Conservation (phyloP, 805 yeast species). For the Saccharomycopsis sp. region DNA sequence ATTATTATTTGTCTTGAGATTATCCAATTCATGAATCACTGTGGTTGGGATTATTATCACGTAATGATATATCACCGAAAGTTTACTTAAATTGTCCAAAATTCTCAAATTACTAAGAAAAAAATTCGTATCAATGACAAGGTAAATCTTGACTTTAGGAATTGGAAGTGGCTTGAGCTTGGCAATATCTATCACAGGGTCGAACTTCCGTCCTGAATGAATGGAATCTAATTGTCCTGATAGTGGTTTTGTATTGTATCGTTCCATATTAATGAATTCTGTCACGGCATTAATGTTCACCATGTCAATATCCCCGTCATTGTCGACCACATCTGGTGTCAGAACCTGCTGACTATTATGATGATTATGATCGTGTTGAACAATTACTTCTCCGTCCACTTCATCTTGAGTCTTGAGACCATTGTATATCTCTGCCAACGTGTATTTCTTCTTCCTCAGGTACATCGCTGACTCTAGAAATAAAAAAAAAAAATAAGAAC, state of each 20-base stretch:
- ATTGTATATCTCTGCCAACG: slow-evolving; percentile 3
- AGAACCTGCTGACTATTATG: no score
- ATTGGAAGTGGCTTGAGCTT: neutral
- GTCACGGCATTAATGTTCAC: slow-evolving; percentile 1
- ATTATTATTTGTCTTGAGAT: slow-evolving; percentile 43
- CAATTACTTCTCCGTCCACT: neutral
- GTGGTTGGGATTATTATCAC: slow-evolving; percentile 60
- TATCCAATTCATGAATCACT: slow-evolving; percentile 76
- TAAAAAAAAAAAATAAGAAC: neutral
- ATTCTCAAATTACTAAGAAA: slow-evolving; percentile 59
- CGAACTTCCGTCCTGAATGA: no score
- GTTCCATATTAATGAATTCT: slow-evolving; percentile 1
- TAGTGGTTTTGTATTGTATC: neutral
- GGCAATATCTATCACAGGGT: neutral
- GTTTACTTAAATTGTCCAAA: slow-evolving; percentile 42
- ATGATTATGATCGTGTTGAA: no score
- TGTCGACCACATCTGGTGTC: no score
- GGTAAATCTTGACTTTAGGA: slow-evolving; percentile 14
- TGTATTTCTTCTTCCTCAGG: slow-evolving; percentile 16
- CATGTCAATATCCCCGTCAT: slow-evolving; percentile 6
- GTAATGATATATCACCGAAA: slow-evolving; percentile 38
- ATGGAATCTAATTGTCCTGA: neutral
- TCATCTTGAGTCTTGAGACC: neutral
- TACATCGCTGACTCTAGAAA: neutral
- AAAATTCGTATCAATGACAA: slow-evolving; percentile 82